Conservation (phyloP, 129 eudicot genomes). For the Pulicaria dysenterica region DNA sequence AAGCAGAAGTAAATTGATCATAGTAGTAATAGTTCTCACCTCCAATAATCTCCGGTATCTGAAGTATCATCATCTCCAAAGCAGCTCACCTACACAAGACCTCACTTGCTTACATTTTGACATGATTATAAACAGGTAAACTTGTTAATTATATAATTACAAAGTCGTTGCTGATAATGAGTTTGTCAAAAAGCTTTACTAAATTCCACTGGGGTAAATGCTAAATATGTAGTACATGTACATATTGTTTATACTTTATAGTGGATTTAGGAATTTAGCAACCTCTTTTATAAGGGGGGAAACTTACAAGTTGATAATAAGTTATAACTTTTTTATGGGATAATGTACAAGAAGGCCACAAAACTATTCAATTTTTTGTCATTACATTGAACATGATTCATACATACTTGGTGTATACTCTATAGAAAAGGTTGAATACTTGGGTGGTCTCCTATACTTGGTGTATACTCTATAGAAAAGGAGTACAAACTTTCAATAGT, state of each 20-base stretch:
- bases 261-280: too few species aligned
- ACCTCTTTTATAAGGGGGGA: too few species aligned
- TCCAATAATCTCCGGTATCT: slow-evolving; percentile 98
- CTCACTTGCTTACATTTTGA: slow-evolving; percentile 14
- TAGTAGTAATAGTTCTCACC: slow-evolving; percentile 44
- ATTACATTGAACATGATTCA: too few species aligned
- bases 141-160: not conserved
- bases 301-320: too few species aligned
- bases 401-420: too few species aligned
- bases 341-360: too few species aligned
- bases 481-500: too few species aligned
- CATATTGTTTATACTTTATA: not conserved
- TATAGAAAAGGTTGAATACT: too few species aligned
- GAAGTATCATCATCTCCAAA: slow-evolving; percentile 84
- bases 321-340: too few species aligned
- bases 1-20: not conserved
- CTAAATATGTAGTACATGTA: not conserved
- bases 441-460: too few species aligned
- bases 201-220: not conserved
- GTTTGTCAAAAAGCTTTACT: not conserved
- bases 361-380: too few species aligned
- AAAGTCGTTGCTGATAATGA: not conserved
- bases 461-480: too few species aligned
- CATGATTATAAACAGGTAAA: slow-evolving; percentile 7
- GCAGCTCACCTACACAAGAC: slow-evolving; percentile 81